These are phyloP conservation scores for Penicillium mononematosum DNA, from an alignment of 495 filamentous ascomycete species.

Conservation along the genomic window DNA sequence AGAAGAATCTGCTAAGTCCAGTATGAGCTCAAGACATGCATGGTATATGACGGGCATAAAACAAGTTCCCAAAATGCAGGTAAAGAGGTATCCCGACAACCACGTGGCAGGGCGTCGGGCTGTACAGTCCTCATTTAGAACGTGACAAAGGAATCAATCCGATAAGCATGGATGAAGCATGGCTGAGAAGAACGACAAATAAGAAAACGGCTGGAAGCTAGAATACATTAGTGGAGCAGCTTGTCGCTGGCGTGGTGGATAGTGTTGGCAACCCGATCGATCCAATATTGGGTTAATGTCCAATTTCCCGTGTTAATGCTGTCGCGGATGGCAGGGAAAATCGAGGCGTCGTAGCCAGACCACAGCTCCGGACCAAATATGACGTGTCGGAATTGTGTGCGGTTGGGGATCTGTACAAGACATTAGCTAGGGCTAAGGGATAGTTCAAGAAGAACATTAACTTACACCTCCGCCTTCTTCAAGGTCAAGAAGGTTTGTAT, in stretches of 20 bases:
- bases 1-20: neutral
- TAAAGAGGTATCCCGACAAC: constrained; percentile 8
- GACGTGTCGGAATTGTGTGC: constrained; percentile 93
- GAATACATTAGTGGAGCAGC: constrained; percentile 44
- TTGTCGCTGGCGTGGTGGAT: constrained; percentile 64
- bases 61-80: constrained; percentile 21
- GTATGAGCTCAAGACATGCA: constrained; percentile 11
- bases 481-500: constrained; percentile 77
- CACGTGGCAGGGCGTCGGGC: constrained; percentile 7
- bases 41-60: constrained; percentile 22
- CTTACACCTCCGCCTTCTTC: constrained; percentile 66
- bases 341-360: constrained; percentile 70
- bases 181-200: constrained; percentile 11
- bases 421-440: constrained; percentile 12
- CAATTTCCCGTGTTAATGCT: constrained; percentile 71
- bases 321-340: constrained; percentile 85
- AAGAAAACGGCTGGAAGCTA: constrained; percentile 12
- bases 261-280: constrained; percentile 69
- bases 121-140: constrained; percentile 29
- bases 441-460: constrained; percentile 5
- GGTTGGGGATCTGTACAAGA: constrained; percentile 69
- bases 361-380: constrained; percentile 80
- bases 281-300: constrained; percentile 63
- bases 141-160: constrained; percentile 5
- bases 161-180: constrained; percentile 15